phyloP scores from a whole-genome alignment of 2,329 filamentous ascomycete genomes.

The Zasmidium cellare region DNA sequence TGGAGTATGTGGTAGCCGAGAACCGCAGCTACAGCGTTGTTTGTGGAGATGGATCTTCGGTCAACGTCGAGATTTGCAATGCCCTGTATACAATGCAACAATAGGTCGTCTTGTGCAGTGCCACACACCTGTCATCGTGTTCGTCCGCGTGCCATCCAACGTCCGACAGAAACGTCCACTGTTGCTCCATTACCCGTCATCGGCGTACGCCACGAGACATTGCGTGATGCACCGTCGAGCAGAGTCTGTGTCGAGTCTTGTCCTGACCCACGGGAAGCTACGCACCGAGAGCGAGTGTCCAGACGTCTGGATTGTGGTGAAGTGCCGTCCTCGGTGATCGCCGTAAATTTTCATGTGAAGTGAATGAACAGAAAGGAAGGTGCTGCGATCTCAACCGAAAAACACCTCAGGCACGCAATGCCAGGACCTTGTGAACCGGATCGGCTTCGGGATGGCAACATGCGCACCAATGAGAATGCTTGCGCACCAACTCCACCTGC shows the following conservation, averaged over 20 bases:
- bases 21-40: too few species aligned
- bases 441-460: conserved; percentile 8
- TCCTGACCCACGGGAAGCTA: background rate
- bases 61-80: background rate
- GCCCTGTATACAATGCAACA: background rate
- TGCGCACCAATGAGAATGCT: background rate
- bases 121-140: too few species aligned
- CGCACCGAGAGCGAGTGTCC: background rate
- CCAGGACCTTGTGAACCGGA: conserved; percentile 6
- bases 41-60: background rate
- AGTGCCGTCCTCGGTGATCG: background rate
- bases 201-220: too few species aligned
- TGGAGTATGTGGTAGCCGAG: background rate
- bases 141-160: too few species aligned
- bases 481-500: conserved; percentile 7
- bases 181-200: too few species aligned
- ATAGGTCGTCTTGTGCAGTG: background rate
- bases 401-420: conserved; percentile 13
- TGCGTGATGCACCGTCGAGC: too few species aligned
- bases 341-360: background rate
- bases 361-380: background rate
- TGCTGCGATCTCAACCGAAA: background rate
- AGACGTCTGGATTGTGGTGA: background rate
- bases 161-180: too few species aligned
- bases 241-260: too few species aligned